Base-by-base conservation (phyloP, 108 stramenopile genomes). In the Stephanodiscus minutulus region DNA sequence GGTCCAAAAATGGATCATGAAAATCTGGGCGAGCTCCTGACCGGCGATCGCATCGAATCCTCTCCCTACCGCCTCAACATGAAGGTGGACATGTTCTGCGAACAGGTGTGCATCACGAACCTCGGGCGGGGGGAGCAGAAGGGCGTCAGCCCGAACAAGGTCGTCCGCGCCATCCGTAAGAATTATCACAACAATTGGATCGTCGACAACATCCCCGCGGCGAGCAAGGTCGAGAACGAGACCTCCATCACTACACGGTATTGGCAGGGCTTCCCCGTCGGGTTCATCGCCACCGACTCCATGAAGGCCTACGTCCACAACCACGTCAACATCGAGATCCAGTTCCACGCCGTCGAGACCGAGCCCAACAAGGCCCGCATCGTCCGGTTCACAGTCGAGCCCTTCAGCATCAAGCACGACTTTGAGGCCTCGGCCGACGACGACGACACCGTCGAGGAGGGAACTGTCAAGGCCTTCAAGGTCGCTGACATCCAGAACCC, bases 121-220 rank as follows among this genome's bases (percentile, higher is more conserved):
- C 72, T 93, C 8, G 92, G 92, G 20, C 80, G 86, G 25, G 85
- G 66, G 15, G 90, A 93, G 52, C 70, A 76, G 35, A 68, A 76
- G 49, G 91, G 91, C 15, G 85, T 90, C 10, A 70, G 66, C 21
- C 86, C 87, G 64, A 86, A 88, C 67, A 90, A 93, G 73, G 82
- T 98, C 64, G 88, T 90, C 24, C 79, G 85, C 63, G 94, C 93
- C 73, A 97, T 99, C 72, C 92, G 93, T 11, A 85, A 95, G 66
- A 81, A 96, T 28, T 99, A 99, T 76, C 93, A 93, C 79, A 93
- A 96, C 72, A 97, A 99, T 78, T 97, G 96, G 98, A 98, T 98
- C 47, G 95, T 99, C 18, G 98, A 98, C 81, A 98, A 97, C 82
- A 85, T 99, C 8, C 92, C 97, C 21, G 90, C 96, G 9, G 97